Percentiles rank a stretch among this genome's conserved stretches.
Conservation (phyloP, 1,284 basidiomycete species). For the Marasmius tenuissimus region DNA sequence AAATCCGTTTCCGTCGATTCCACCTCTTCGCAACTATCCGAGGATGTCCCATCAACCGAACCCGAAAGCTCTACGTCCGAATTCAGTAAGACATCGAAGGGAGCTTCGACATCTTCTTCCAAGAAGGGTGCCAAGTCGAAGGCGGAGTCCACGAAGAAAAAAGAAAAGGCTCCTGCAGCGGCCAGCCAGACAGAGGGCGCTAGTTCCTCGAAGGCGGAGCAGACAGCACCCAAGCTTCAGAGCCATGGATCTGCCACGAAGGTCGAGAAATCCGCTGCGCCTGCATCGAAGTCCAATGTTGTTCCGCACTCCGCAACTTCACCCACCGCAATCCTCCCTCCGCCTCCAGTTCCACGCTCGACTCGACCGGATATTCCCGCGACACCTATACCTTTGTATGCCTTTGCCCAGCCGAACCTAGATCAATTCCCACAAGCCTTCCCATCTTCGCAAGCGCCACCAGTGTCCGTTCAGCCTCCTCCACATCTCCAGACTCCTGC, state of each 20-base stretch:
- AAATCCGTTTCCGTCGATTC: background rate
- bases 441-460: background rate
- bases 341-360: background rate
- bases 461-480: background rate
- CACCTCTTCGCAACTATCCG: background rate
- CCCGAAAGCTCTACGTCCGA: background rate
- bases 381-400: background rate
- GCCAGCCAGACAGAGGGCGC: constrained; percentile 14
- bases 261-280: background rate
- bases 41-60: background rate
- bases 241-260: background rate
- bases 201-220: constrained; percentile 17
- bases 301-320: background rate
- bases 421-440: background rate
- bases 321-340: background rate
- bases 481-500: background rate
- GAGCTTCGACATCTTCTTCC: background rate
- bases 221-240: constrained; percentile 6
- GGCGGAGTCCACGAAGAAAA: constrained; percentile 4
- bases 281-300: background rate
- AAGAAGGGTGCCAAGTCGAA: constrained; percentile 9
- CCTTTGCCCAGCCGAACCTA: background rate
- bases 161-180: background rate
- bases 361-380: background rate
- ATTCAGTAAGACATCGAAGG: background rate